Evolutionary conservation across 805 yeast species (phyloP), one percentile per base, ranked within the genome.

Genomic region (Candida quercuum): DNA sequence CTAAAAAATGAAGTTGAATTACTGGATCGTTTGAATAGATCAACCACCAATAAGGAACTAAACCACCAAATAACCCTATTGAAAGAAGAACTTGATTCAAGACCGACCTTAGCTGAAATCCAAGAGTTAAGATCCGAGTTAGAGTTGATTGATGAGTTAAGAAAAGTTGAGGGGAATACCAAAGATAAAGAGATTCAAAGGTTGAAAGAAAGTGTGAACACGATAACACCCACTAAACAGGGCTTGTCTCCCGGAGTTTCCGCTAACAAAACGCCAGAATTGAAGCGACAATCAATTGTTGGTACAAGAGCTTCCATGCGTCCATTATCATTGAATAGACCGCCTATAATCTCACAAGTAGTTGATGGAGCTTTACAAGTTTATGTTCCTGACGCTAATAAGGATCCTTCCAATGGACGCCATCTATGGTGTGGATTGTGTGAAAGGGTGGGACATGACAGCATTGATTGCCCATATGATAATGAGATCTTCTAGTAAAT

Each of bases 401-500:
- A 60, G 12, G 93, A 86, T 55, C 83, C 89, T 1, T 69, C 88
- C 0, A 77, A 76, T 2, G 96, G 96, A 2, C 70, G 89, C 31
- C 64, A 64, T 20, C 70, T 76, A 44, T 91, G 96, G 95, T 91
- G 99, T 63, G 96, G 95, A 0, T 66, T 87, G 37, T 91, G 99
- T 63, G 98, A 91, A 57, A 67, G 86, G 38, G 79, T 76, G 32
- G 99, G 98, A 1, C 99, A 91, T 55, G 81, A 78, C 33, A 83
- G 93, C 46, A 67, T 80, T 22, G 87, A 87, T 39, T 91, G 99
- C 60, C 96, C 96, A 0, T 87, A 76, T 55, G 94, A 52, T 26
- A 54, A 49, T 23, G 57, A 52, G 28, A 40, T 54, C 15, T 54
- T 54, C 30, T 53, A 32, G 32, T 25, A n/a, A n/a, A n/a, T n/a